A percentile compares a stretch with the other conserved stretches of the same genome.
phyloP scores from a whole-genome alignment of 2,329 filamentous ascomycete species.

The Ascochyta clinopodiicola region DNA sequence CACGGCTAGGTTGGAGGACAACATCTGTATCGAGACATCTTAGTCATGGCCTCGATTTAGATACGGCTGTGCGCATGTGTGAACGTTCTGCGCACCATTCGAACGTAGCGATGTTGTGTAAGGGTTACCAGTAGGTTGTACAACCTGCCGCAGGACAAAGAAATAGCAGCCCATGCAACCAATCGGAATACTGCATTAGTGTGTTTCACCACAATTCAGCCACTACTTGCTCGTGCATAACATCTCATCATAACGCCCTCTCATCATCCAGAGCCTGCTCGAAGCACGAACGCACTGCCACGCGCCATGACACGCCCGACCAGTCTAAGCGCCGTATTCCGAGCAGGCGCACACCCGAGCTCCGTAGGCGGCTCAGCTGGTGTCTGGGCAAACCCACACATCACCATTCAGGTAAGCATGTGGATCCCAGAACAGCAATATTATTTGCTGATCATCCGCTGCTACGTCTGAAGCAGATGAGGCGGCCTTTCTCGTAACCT shows the following conservation, averaged over 20 bases:
- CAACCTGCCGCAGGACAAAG: not conserved
- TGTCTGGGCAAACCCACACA: conserved; percentile 18
- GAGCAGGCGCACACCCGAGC: not conserved
- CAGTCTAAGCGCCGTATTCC: not conserved
- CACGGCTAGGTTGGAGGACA: too few relatives aligned
- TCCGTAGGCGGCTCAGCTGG: conserved; percentile 11
- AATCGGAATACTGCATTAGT: conserved; percentile 1
- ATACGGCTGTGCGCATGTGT: not conserved
- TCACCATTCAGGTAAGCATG: not conserved
- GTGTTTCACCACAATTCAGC: conserved; percentile 1
- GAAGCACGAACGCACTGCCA: not conserved
- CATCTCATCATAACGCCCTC: not conserved
- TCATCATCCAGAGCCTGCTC: not conserved
- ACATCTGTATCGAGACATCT: too few relatives aligned
- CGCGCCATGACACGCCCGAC: not conserved
- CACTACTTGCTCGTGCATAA: conserved; percentile 1
- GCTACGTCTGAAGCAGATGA: conserved; percentile 2
- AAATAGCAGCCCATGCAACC: not conserved
- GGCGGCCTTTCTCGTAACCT: conserved; percentile 5
- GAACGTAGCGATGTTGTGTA: not conserved
- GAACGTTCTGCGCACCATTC: not conserved
- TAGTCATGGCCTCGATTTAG: too few relatives aligned
- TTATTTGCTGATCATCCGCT: conserved; percentile 6
- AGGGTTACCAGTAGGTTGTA: not conserved
- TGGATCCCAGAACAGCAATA: not conserved